Conservation (phyloP, 2,329 filamentous ascomycete species). For the Ophiocordyceps camponoti-leonardi region DNA sequence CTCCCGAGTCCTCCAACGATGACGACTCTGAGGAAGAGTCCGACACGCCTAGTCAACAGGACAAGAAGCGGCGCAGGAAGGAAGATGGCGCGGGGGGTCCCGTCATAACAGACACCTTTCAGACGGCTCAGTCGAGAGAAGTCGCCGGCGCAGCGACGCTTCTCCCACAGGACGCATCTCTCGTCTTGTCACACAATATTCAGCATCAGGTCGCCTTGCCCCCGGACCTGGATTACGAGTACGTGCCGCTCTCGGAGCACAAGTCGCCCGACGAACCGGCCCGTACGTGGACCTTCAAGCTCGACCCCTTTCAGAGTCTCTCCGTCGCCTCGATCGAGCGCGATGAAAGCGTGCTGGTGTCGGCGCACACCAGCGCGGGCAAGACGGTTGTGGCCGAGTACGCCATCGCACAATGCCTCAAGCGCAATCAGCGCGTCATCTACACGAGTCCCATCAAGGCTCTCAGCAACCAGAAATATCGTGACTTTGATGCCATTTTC, state of each 20-base stretch:
- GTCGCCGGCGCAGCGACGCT: conserved; percentile 63
- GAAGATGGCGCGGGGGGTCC: conserved; percentile 45
- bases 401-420: conserved; percentile 90
- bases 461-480: conserved; percentile 94
- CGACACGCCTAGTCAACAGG: conserved; percentile 29
- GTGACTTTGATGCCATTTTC: conserved; percentile 91
- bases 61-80: conserved; percentile 48
- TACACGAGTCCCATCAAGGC: conserved; percentile 99
- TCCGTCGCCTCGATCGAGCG: conserved; percentile 90
- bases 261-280: conserved; percentile 78
- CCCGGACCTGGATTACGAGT: conserved; percentile 85
- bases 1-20: conserved; percentile 20
- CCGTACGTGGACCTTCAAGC: conserved; percentile 68
- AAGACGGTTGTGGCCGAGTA: conserved; percentile 98
- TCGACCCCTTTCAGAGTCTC: conserved; percentile 94
- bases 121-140: conserved; percentile 87
- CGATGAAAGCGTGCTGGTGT: conserved; percentile 91
- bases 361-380: conserved; percentile 91
- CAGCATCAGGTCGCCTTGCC: conserved; percentile 94
- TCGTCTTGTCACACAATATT: conserved; percentile 90
- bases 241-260: conserved; percentile 88
- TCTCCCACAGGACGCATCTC: conserved; percentile 45
- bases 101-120: conserved; percentile 81
- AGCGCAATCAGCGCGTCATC: conserved; percentile 94
- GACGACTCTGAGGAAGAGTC: conserved; percentile 17